Conservation (phyloP, 2,329 filamentous ascomycete genomes). For the Phoma sp. region DNA sequence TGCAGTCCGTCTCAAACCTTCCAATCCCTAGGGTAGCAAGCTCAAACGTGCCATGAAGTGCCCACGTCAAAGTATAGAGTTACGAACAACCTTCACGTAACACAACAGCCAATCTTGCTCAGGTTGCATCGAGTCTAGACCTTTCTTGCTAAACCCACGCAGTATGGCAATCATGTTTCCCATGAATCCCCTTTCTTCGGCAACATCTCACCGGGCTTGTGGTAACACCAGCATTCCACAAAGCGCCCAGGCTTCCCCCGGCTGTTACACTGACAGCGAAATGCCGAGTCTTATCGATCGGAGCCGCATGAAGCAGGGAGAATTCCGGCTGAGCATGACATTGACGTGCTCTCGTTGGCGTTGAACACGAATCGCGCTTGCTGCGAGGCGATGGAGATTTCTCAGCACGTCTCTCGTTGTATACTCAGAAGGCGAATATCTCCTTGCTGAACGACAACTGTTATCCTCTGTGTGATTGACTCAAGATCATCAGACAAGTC, state of each 20-base stretch:
- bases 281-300: not conserved
- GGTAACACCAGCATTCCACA: slow-evolving; percentile 2
- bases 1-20: not conserved
- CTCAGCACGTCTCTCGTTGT: too few species aligned
- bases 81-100: not conserved
- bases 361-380: not conserved
- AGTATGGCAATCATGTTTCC: not conserved
- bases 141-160: not conserved
- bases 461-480: too few species aligned
- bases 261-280: slow-evolving; percentile 9
- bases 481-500: too few species aligned
- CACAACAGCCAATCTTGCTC: not conserved
- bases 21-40: too few species aligned
- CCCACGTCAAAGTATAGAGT: not conserved
- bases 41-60: too few species aligned
- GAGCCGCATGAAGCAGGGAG: slow-evolving; percentile 3
- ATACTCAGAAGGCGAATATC: too few species aligned
- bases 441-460: too few species aligned
- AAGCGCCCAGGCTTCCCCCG: not conserved
- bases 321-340: not conserved
- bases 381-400: not conserved
- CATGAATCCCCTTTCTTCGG: not conserved
- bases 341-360: not conserved
- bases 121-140: slow-evolving; percentile 5
- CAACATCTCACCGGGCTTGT: not conserved